Evolutionary conservation across 306 rosid species (phyloP), one percentile per base, ranked within the genome.

Genomic region (Inga oerstediana): DNA sequence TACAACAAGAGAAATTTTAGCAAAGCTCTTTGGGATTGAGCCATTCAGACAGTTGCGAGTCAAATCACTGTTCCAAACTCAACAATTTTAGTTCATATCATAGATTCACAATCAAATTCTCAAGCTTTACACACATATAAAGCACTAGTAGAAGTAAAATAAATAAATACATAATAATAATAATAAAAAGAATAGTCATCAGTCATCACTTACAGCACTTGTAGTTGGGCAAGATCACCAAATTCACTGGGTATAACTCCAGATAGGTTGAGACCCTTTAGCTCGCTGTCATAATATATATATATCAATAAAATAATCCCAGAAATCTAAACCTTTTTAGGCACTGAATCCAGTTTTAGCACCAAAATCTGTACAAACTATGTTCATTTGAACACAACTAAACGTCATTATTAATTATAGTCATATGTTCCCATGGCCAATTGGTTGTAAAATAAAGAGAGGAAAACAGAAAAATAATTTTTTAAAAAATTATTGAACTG

Each of bases 221-320:
- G 76, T 8, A 93, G 85, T 35, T 84, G 88, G 51, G 90, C 76
- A 65, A 95, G 95, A 84, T 90, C 80, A 85, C 89, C 97, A 86
- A 95, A 89, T 79, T 93, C 98, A 39, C 66, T 81, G 0, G 92
- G 98, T 35, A 95, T n/a, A 79, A 72, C 83, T 81, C 97, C 98
- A 13, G 79, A 49, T 74, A 95, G 27, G 74, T 86, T 92, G 67
- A 82, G 89, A 81, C 91, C 91, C 87, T 90, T 93, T 82, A 93
- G 80, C 81, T 32, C 20, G 17, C 97, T 93, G 79, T 30, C 62
- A 74, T 56, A n/a, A 9, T 1, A 58, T 81, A n/a, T 4, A 32
- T 9, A 39, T 20, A 49, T 78, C 66, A 66, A 35, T 34, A 45
- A 45, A 73, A 20, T 41, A 77, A 8, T 27, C 20, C 30, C 24